Evolutionary conservation across 2,329 filamentous ascomycete species (phyloP).

Genomic region (Coleophoma cylindrospora): DNA sequence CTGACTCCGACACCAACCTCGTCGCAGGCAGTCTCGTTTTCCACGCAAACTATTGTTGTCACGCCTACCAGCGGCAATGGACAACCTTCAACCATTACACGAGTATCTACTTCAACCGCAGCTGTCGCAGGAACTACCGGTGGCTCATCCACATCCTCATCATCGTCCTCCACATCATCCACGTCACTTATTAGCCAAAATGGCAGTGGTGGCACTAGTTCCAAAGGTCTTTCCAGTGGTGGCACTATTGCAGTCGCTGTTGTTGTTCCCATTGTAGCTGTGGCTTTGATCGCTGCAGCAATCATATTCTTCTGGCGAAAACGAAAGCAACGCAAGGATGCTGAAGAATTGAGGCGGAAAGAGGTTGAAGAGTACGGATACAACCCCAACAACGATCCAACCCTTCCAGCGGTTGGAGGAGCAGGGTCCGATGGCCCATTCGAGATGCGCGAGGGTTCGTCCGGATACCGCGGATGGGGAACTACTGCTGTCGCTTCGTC

Average conservation of each 20-base stretch:
- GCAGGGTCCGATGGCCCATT: conserved; percentile 48
- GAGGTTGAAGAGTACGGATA: conserved; percentile 97
- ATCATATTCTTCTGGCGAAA: conserved; percentile 84
- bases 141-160: conserved; percentile 7
- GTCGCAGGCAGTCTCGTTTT: neutral
- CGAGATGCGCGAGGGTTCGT: conserved; percentile 70
- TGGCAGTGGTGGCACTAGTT: conserved; percentile 5
- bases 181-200: conserved; percentile 10
- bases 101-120: conserved; percentile 5
- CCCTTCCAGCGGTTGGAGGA: conserved; percentile 53
- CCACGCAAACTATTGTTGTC: conserved; percentile 5
- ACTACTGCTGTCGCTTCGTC: conserved; percentile 65
- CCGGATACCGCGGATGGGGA: conserved; percentile 93
- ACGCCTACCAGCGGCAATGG: conserved; percentile 7
- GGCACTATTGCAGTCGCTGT: conserved; percentile 89
- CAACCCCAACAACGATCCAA: conserved; percentile 95
- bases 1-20: neutral
- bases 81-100: neutral
- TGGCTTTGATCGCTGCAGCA: conserved; percentile 72
- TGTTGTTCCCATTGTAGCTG: conserved; percentile 85
- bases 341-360: conserved; percentile 84
- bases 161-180: conserved; percentile 17
- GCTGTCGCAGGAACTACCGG: neutral
- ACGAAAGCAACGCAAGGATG: conserved; percentile 78
- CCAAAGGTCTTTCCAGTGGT: conserved; percentile 41